Percentiles rank a stretch among this genome's conserved stretches.
phyloP scores from a whole-genome alignment of 208 protist genomes.

The Leptomonas pyrrhocoris region DNA sequence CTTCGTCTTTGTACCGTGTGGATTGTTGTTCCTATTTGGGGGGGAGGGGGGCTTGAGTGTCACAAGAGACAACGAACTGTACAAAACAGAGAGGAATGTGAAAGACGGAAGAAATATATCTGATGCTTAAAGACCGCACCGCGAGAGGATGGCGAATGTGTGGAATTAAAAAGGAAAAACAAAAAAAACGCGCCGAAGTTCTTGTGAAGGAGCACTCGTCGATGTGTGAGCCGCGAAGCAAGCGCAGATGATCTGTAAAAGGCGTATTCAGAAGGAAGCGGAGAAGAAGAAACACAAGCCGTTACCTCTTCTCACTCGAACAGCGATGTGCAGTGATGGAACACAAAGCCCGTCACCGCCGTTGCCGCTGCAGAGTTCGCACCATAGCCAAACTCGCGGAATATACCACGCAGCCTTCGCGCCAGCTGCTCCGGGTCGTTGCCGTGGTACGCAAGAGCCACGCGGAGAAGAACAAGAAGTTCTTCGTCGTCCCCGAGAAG shows the following conservation, averaged over 20 bases:
- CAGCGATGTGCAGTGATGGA: neutral
- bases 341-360: neutral
- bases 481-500: constrained; percentile 6
- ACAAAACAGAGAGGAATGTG: neutral
- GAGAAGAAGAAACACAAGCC: neutral
- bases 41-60: no score
- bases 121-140: no score
- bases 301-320: neutral
- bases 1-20: no score
- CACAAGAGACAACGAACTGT: neutral
- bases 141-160: no score
- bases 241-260: no score
- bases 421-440: constrained; percentile 5
- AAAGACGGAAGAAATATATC: constrained; percentile 15
- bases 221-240: no score
- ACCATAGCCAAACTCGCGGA: constrained; percentile 7
- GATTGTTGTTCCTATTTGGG: no score
- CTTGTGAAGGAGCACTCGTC: no score
- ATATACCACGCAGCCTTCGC: constrained; percentile 8
- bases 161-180: no score
- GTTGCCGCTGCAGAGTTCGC: neutral
- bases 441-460: constrained; percentile 27
- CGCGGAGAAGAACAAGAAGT: constrained; percentile 26
- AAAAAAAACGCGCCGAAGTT: no score
- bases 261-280: neutral